Evolutionary conservation across 2,329 filamentous ascomycete species (phyloP).

Genomic region (Diaporthe helianthi): DNA sequence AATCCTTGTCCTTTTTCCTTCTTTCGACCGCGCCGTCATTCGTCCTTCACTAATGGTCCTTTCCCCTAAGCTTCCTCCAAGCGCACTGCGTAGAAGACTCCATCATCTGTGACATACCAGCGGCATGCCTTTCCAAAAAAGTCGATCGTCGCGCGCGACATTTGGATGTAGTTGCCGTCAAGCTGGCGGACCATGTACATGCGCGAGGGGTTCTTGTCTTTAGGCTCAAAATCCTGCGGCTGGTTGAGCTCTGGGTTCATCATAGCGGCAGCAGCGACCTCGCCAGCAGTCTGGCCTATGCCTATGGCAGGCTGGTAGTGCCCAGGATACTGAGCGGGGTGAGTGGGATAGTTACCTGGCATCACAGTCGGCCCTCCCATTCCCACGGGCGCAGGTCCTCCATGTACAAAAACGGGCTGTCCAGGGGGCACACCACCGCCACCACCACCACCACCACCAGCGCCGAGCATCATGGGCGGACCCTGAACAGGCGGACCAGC

Average conservation of each 20-base stretch:
- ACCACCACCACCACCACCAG: too few species aligned
- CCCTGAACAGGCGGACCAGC: constrained; percentile 9
- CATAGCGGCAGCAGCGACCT: constrained; percentile 55
- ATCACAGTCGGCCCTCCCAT: constrained; percentile 42
- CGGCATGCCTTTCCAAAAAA: constrained; percentile 58
- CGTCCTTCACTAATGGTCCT: not conserved
- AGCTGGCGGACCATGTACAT: constrained; percentile 68
- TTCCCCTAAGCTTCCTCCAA: constrained; percentile 44
- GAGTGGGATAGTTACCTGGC: constrained; percentile 48
- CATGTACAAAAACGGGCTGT: constrained; percentile 29
- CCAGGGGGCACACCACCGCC: constrained; percentile 31
- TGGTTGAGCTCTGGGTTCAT: constrained; percentile 60
- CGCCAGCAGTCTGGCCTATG: constrained; percentile 57
- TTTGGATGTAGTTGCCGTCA: constrained; percentile 66
- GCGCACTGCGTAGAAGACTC: constrained; percentile 67
- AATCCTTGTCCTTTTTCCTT: not conserved
- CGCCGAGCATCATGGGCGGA: constrained; percentile 35
- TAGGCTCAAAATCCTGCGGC: constrained; percentile 69
- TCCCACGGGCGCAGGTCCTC: constrained; percentile 32
- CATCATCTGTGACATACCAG: constrained; percentile 65
- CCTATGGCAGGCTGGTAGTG: constrained; percentile 58
- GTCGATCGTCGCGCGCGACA: constrained; percentile 67
- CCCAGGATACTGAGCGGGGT: constrained; percentile 37
- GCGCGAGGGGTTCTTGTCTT: constrained; percentile 64
- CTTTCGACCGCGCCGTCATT: not conserved